Conservation (phyloP, 169 alveolate genomes). For the Eimeria falciformis region DNA sequence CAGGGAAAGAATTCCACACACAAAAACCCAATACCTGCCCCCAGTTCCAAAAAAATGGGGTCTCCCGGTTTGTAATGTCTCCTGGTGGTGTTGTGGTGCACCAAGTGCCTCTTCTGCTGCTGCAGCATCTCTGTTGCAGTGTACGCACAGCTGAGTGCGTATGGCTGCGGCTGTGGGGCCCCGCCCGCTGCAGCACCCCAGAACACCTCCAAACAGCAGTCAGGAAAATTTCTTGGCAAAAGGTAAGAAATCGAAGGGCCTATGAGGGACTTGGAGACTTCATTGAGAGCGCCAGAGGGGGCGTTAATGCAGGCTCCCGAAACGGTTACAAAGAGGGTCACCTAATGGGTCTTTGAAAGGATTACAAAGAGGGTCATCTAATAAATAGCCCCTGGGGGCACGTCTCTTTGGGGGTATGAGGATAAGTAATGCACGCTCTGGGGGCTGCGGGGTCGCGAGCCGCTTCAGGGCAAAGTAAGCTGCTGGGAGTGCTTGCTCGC, state of each 20-base stretch:
- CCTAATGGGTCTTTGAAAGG: too few relatives aligned
- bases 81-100: neutral
- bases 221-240: neutral
- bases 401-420: too few relatives aligned
- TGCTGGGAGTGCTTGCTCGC: too few relatives aligned
- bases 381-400: too few relatives aligned
- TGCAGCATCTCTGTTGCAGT: conserved; percentile 9
- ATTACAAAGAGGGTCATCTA: too few relatives aligned
- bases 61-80: neutral
- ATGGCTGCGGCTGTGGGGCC: conserved; percentile 36
- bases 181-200: neutral
- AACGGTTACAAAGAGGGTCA: too few relatives aligned
- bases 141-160: conserved; percentile 25
- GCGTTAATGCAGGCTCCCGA: too few relatives aligned
- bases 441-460: too few relatives aligned
- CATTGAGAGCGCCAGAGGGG: too few relatives aligned
- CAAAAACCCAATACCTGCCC: neutral
- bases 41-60: neutral
- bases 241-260: neutral
- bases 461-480: too few relatives aligned
- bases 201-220: neutral
- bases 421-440: too few relatives aligned
- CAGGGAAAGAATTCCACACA: neutral
- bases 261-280: too few relatives aligned
- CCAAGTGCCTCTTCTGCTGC: neutral